Base-by-base conservation (phyloP, 257 asterid genomes). In the Fraxinus americana region DNA sequence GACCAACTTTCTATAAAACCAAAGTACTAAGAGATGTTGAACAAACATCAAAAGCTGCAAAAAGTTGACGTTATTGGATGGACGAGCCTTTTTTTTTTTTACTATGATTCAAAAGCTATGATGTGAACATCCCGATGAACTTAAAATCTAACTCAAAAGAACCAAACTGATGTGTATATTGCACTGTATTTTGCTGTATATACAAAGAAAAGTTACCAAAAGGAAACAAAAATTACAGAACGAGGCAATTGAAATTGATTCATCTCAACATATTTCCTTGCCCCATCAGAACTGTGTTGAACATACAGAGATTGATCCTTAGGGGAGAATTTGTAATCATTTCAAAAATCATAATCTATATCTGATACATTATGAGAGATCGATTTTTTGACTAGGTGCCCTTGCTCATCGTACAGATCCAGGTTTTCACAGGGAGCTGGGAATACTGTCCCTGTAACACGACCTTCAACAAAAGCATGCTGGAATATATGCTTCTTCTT, bases 351-450 rank as follows among this genome's bases (percentile, higher is more conserved):
- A 38, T 96, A 92, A 86, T 96, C 99, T 69, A 93, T 89, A 82
- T 96, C 99, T 0, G 97, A 86, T 65, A 81, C 82, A 81, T 90
- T 93, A 65, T 90, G 94, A 54, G 91, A 81, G 25, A 79, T 17
- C 5, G 97, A 90, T 34, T 73, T 84, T 68, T 87, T 76, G 57
- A 93, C 81, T 83, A 96, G 70, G 41, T 83, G 87, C 68, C 93
- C 98, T 8, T 72, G 86, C 78, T 96, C 98, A 2, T 92, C 94
- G 4, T 91, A 91, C 71, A 88, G 82, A 80, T 96, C 98, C 67
- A 96, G 97, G 73, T 96, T 91, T 8, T 87, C 94, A 23, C 99
- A 93, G 1, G 99, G 97, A 12, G 98, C 89, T 0, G 99, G 99
- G 76, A 79, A 96, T 48, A 96, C 50, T 2, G 90, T 85, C 75